Evolutionary conservation across 106 monocot species (phyloP).

Genomic region (Dioscorea dumetorum): DNA sequence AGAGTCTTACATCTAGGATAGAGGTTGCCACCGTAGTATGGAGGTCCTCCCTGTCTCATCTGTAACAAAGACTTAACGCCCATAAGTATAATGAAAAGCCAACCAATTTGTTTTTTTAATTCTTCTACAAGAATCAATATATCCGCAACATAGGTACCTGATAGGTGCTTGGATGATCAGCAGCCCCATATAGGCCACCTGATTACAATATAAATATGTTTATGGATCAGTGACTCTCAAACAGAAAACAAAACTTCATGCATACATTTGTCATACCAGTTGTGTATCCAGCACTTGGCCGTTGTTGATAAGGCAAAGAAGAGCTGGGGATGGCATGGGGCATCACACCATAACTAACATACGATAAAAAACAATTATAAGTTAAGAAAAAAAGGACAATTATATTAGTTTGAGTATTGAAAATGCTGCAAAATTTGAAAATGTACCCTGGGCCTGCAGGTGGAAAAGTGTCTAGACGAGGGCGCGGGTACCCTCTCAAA

Average conservation of each 20-base stretch:
- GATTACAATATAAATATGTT: not conserved
- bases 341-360: constrained; percentile 19
- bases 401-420: not conserved
- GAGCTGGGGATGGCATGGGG: constrained; percentile 17
- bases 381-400: not conserved
- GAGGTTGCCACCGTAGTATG: constrained; percentile 12
- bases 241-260: not conserved
- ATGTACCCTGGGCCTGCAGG: constrained; percentile 24
- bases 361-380: not conserved
- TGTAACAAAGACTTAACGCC: not conserved
- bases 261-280: constrained; percentile 9
- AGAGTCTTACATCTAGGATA: constrained; percentile 22
- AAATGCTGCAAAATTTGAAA: not conserved
- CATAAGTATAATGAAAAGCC: not conserved
- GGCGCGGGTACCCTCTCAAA: constrained; percentile 36
- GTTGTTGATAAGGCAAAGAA: constrained; percentile 28
- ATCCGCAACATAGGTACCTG: constrained; percentile 4
- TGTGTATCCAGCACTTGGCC: constrained; percentile 16
- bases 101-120: no score
- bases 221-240: not conserved
- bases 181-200: constrained; percentile 18
- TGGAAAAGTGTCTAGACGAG: constrained; percentile 33
- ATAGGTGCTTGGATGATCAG: constrained; percentile 9
- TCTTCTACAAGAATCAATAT: not conserved
- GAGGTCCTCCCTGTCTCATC: constrained; percentile 23